A percentile compares a stretch with the other conserved stretches of the same genome.
Conservation (phyloP, 768 basidiomycete genomes). For the Phlebiopsis gigantea region DNA sequence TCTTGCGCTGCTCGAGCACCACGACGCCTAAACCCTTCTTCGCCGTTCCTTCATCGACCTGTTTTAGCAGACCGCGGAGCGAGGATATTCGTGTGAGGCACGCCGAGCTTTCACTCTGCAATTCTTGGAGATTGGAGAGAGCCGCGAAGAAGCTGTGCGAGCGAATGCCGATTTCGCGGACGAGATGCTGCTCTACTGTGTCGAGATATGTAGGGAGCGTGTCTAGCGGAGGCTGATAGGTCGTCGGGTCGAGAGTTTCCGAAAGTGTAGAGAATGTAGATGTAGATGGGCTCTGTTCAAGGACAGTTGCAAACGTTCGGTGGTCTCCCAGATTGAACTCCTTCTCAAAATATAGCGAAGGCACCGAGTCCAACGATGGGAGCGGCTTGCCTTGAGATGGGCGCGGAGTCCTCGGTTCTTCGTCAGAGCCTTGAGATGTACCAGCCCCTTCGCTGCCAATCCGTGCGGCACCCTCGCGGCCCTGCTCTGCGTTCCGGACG, state of each 20-base stretch:
- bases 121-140: conserved; percentile 86
- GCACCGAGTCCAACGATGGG: conserved; percentile 72
- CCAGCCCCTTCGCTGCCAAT: conserved; percentile 9
- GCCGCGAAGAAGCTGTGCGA: conserved; percentile 96
- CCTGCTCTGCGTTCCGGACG: conserved; percentile 37
- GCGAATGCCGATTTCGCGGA: conserved; percentile 85
- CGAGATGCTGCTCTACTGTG: conserved; percentile 90
- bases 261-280: conserved; percentile 45
- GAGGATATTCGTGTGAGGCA: conserved; percentile 73
- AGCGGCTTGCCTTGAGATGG: conserved; percentile 39
- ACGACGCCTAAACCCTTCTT: conserved; percentile 77
- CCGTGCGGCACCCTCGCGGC: conserved; percentile 28
- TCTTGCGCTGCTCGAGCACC: conserved; percentile 53
- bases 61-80: conserved; percentile 64
- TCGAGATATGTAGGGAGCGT: conserved; percentile 90
- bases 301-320: conserved; percentile 65
- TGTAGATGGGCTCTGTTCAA: conserved; percentile 47
- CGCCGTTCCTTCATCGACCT: conserved; percentile 74
- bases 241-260: conserved; percentile 1
- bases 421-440: neutral
- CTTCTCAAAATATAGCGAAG: conserved; percentile 72
- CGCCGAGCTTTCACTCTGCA: conserved; percentile 83
- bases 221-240: conserved; percentile 66
- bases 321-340: conserved; percentile 82
- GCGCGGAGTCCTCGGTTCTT: conserved; percentile 23